Percentiles rank a stretch among this genome's conserved stretches.
Conservation (phyloP, 2,329 filamentous ascomycete genomes). For the Colletotrichum sublineola region DNA sequence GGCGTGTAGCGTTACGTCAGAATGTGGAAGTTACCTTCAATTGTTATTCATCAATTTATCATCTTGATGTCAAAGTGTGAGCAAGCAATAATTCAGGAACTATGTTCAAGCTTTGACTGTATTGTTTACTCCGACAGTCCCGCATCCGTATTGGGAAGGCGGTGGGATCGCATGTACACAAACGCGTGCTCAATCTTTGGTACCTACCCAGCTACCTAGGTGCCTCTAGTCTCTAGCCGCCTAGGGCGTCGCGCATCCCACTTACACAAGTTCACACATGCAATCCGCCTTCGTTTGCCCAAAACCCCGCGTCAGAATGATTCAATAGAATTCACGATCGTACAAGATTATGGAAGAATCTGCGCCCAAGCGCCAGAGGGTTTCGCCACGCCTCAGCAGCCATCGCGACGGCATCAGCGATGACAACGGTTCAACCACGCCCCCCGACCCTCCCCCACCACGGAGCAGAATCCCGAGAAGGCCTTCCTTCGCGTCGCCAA, state of each 20-base stretch:
- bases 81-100: background rate
- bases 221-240: background rate
- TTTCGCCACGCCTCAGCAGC: constrained; percentile 64
- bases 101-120: constrained; percentile 1
- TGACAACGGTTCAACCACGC: constrained; percentile 54
- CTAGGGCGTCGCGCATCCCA: constrained; percentile 3
- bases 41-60: background rate
- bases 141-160: constrained; percentile 41
- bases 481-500: constrained; percentile 76
- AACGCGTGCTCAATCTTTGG: constrained; percentile 12
- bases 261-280: background rate
- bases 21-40: background rate
- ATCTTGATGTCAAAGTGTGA: background rate
- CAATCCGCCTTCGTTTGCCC: background rate
- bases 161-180: constrained; percentile 45
- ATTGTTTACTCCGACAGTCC: background rate
- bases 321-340: background rate
- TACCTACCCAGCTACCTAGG: background rate
- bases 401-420: constrained; percentile 34
- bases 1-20: background rate
- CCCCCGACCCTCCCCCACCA: constrained; percentile 47
- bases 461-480: constrained; percentile 51
- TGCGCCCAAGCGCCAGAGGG: constrained; percentile 74
- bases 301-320: background rate
- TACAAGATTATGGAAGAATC: constrained; percentile 62